Evolutionary conservation across 257 asterid genomes (phyloP).

Genomic region (Nemophila menziesii): DNA sequence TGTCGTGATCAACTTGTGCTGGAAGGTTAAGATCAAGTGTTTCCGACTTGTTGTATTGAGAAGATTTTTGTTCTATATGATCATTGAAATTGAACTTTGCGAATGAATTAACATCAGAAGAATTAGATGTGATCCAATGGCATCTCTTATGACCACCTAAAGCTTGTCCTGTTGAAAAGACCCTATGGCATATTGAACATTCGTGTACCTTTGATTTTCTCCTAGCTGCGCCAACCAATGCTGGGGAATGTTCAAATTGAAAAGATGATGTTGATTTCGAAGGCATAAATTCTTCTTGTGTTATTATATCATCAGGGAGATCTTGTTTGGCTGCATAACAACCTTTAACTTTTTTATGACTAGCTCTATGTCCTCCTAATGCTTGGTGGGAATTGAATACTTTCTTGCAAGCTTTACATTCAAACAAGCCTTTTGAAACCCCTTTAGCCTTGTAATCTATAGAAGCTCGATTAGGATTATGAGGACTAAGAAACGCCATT

Average conservation of each 20-base stretch:
- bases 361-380: slow-evolving; percentile 84
- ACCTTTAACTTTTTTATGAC: slow-evolving; percentile 87
- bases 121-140: slow-evolving; percentile 76
- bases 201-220: slow-evolving; percentile 69
- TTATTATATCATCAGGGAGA: slow-evolving; percentile 21
- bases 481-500: slow-evolving; percentile 12
- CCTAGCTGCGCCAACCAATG: slow-evolving; percentile 35
- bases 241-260: slow-evolving; percentile 32
- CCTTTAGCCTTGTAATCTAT: slow-evolving; percentile 17
- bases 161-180: slow-evolving; percentile 82
- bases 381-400: slow-evolving; percentile 96
- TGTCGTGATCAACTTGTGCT: slow-evolving; percentile 41
- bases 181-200: slow-evolving; percentile 85
- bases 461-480: slow-evolving; percentile 6
- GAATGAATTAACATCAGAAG: slow-evolving; percentile 32
- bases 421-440: slow-evolving; percentile 50
- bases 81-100: slow-evolving; percentile 37
- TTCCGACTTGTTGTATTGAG: slow-evolving; percentile 11
- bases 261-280: slow-evolving; percentile 25
- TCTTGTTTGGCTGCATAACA: slow-evolving; percentile 80
- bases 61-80: slow-evolving; percentile 9
- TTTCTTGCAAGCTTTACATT: slow-evolving; percentile 87
- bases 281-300: slow-evolving; percentile 35
- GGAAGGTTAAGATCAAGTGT: slow-evolving; percentile 68
- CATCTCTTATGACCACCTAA: slow-evolving; percentile 95